Evolutionary conservation across 192 early-diverging fungal species (phyloP), one percentile per base, ranked within the genome.

Genomic region (Gigaspora rosea): DNA sequence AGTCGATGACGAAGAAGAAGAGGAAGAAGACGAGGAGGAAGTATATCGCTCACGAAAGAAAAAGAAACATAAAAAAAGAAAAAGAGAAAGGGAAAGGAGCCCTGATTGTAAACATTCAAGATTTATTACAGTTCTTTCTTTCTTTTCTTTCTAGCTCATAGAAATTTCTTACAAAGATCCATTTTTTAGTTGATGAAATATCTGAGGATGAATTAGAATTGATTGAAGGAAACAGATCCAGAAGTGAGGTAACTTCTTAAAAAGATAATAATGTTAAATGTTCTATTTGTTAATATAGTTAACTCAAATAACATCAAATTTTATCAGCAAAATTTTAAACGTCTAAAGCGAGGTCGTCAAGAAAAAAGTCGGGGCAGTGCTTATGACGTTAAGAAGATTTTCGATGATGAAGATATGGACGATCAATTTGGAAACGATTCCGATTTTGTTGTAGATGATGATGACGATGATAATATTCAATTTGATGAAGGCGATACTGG

Each of bases 131-230:
- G 22, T 67, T 27, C 22, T 20, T 27, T 0, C 2, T 61, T 61
- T 10, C 3, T 61, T 61, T 27, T 0, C 8, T 61, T 27, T 61
- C 20, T 27, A 27, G 27, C 1, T 27, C 27, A 27, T 27, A 27
- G 27, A 27, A 27, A 27, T 27, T 27, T 27, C 27, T 27, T 27
- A 27, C 27, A 27, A 27, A 27, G 27, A 61, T 22, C 11, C 9
- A 27, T 27, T 63, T 27, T 22, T 82, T 71, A 76, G 92, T 94
- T 68, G 93, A 96, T 61, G 89, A 90, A 50, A 82, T 96, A 16
- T 94, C 95, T 33, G 96, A 96, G 18, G 98, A 99, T 71, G 98
- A 99, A 81, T 80, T 97, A 67, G 95, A 93, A 27, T 87, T 98
- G 36, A 87, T 99, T 41, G 91, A 91, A 48, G 96, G 96, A 76